Base-by-base conservation (phyloP, 2,329 filamentous ascomycete species). In the Stemphylium lycopersici region DNA sequence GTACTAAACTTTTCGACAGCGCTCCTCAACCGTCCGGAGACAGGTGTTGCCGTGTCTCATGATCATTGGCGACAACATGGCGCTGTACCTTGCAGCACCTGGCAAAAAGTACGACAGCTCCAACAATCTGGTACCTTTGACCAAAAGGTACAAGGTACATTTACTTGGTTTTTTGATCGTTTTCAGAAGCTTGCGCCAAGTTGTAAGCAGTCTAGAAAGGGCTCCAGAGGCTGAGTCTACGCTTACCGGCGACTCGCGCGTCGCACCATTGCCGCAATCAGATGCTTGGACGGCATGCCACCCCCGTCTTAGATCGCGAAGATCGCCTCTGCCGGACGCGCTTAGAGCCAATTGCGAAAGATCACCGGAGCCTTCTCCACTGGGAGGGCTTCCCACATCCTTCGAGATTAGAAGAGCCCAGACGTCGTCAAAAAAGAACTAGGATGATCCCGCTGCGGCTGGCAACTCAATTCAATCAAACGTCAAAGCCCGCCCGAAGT, bases 201-300 rank as follows among this genome's bases (percentile, higher is more conserved):
- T 4, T 11, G 10, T n/a, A 31, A 12, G 13, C 8, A n/a, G 24
- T 42, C 26, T 20, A 13, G 8, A 12, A 31, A 42, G 5, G 37
- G 13, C 1, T 31, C 10, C 8, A 16, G 15, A 18, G 13, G 15
- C 22, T 12, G 29, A 31, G 20, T 6, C 32, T 15, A 31, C 13
- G 24, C 26, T 24, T 26, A 34, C 36, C 32, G 50, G 31, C 18
- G 32, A 37, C 46, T 37, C 32, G 40, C 26, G 47, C 16, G 52
- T 55, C 52, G 52, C 52, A 55, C 52, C 46, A 55, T 44, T 34
- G 39, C 26, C 12, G 34, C 33, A 20, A 39, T 26, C 33, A 20
- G 15, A 18, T 24, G 15, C 46, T 24, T 24, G 20, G 4, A 42
- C 10, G 6, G 33, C 48, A 45, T 36, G 33, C 51, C 15, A 54